Evolutionary conservation across 108 stramenopile species (phyloP).

Genomic region (Fistulifera pelliculosa): DNA sequence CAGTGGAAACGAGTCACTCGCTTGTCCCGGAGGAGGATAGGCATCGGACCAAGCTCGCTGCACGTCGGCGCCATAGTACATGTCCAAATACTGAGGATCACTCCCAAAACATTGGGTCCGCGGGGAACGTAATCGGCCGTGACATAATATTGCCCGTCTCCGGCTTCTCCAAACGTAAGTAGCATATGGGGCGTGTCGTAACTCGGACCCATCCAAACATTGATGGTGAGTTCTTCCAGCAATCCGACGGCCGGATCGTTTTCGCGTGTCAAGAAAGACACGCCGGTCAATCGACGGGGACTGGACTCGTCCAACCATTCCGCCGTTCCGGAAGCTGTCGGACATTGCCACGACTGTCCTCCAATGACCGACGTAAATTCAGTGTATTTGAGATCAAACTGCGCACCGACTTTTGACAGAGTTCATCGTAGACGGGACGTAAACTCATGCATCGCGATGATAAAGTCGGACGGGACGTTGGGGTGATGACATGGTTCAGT

Average conservation of each 20-base stretch:
- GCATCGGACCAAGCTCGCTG: not conserved
- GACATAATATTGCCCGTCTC: not conserved
- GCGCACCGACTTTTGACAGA: not conserved
- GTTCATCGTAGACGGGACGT: not conserved
- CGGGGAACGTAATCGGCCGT: slow-evolving; percentile 4
- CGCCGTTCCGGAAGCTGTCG: slow-evolving; percentile 3
- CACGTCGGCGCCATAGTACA: not conserved
- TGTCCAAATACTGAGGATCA: slow-evolving; percentile 1
- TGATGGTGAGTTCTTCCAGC: not conserved
- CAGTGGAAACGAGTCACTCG: not conserved
- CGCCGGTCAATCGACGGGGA: not conserved
- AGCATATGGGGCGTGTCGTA: not conserved
- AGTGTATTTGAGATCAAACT: not conserved
- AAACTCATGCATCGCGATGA: not conserved
- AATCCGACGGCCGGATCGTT: not conserved
- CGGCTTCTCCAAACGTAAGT: not conserved
- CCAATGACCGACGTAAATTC: not conserved
- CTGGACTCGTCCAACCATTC: not conserved
- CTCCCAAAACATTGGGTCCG: slow-evolving; percentile 3
- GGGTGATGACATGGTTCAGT: too few relatives aligned
- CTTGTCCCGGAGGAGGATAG: not conserved
- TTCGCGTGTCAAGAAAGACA: slow-evolving; percentile 2
- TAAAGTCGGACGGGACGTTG: not conserved
- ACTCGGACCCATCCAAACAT: slow-evolving; percentile 3
- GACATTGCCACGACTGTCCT: not conserved